phyloP scores from a whole-genome alignment of 768 basidiomycete genomes.

The Tulasnella sp. region DNA sequence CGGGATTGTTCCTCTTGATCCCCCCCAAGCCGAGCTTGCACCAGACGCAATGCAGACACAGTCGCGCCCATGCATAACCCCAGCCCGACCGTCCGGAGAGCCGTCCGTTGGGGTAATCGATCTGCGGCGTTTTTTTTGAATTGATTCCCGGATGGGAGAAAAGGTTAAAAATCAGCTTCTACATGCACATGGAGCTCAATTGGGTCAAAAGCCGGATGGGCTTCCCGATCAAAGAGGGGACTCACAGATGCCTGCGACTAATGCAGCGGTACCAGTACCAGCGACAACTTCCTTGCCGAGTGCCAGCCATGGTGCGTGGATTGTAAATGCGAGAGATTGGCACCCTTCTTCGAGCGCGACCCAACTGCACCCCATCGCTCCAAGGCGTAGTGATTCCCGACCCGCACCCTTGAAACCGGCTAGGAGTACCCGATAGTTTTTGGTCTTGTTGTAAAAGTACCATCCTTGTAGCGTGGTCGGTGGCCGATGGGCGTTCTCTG shows the following conservation, averaged over 20 bases:
- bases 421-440: slow-evolving; percentile 76
- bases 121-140: slow-evolving; percentile 35
- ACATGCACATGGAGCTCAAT: too few species aligned
- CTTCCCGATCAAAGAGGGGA: slow-evolving; percentile 19
- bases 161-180: slow-evolving; percentile 13
- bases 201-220: too few species aligned
- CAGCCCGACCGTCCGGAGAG: slow-evolving; percentile 38
- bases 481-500: slow-evolving; percentile 85
- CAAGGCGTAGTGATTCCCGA: slow-evolving; percentile 40
- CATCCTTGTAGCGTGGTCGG: slow-evolving; percentile 81
- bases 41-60: slow-evolving; percentile 39
- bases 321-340: slow-evolving; percentile 19
- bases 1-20: slow-evolving; percentile 22
- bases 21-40: slow-evolving; percentile 22
- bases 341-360: slow-evolving; percentile 38
- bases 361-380: slow-evolving; percentile 37
- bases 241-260: slow-evolving; percentile 48
- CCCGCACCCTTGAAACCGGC: slow-evolving; percentile 61
- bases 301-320: slow-evolving; percentile 25
- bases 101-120: slow-evolving; percentile 42
- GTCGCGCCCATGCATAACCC: slow-evolving; percentile 48
- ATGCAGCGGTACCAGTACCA: slow-evolving; percentile 47
- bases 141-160: not conserved
- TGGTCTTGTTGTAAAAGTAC: slow-evolving; percentile 95
- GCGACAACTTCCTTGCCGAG: slow-evolving; percentile 49